A percentile compares a stretch with the other conserved stretches of the same genome.
Evolutionary conservation across 2,329 filamentous ascomycete species (phyloP).

Genomic region (Penicillium concentricum): DNA sequence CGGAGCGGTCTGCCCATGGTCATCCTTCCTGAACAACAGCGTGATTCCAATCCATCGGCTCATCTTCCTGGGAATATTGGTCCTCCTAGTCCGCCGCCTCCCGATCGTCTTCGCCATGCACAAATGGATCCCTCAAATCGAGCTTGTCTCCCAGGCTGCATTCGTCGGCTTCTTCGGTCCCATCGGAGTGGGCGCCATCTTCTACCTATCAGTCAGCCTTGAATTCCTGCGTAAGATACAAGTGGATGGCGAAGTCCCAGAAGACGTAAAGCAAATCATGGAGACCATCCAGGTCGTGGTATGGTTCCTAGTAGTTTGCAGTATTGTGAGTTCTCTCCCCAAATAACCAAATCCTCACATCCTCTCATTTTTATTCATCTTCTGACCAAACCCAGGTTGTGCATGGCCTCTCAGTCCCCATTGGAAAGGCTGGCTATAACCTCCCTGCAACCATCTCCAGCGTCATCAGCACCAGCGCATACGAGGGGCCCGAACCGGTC

Average conservation of each 20-base stretch:
- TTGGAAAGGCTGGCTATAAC: constrained; percentile 53
- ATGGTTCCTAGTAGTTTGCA: constrained; percentile 83
- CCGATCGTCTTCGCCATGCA: constrained; percentile 75
- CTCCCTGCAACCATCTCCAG: constrained; percentile 48
- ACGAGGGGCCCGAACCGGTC: constrained; percentile 30
- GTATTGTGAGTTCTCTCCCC: constrained; percentile 58
- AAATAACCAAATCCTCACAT: neutral
- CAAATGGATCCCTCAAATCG: constrained; percentile 75
- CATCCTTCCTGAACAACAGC: constrained; percentile 62
- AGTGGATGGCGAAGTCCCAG: constrained; percentile 59
- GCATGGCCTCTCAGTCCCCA: constrained; percentile 77
- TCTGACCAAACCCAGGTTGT: constrained; percentile 55
- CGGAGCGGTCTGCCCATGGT: constrained; percentile 81
- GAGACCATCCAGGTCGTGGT: constrained; percentile 71
- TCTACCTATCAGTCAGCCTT: constrained; percentile 78
- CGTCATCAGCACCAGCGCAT: constrained; percentile 44
- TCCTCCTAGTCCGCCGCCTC: constrained; percentile 73
- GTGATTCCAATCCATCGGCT: constrained; percentile 74
- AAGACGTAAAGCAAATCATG: constrained; percentile 64
- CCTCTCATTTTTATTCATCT: neutral
- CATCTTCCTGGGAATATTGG: constrained; percentile 69
- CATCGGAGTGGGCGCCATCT: constrained; percentile 85
- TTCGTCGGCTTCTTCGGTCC: constrained; percentile 94
- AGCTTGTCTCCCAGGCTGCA: constrained; percentile 68
- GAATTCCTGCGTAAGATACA: constrained; percentile 67